Evolutionary conservation across 2,329 filamentous ascomycete species (phyloP).

Genomic region (Botrytis hyacinthi): DNA sequence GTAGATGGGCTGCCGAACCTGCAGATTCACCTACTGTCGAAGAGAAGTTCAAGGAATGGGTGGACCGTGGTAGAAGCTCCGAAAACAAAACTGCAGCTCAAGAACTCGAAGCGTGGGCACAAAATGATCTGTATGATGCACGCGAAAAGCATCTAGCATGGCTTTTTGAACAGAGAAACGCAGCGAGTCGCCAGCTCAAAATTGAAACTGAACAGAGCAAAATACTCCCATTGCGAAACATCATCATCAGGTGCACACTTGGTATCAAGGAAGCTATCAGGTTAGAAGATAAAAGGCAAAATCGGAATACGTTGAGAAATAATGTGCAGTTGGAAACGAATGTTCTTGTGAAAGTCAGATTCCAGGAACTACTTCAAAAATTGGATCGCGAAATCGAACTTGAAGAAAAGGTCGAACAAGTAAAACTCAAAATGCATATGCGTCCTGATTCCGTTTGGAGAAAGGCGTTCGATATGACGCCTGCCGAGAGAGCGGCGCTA

Average conservation of each 20-base stretch:
- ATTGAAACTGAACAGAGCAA: background rate
- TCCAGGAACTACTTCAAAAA: background rate
- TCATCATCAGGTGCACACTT: background rate
- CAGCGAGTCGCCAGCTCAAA: background rate
- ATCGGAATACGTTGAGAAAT: background rate
- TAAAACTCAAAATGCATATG: background rate
- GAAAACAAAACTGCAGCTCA: background rate
- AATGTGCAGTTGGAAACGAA: background rate
- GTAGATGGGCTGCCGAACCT: background rate
- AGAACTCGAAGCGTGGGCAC: no score
- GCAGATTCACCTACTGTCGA: background rate
- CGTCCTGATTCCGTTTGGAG: background rate
- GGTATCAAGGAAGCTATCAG: background rate
- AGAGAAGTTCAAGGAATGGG: background rate
- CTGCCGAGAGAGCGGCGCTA: background rate
- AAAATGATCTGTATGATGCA: background rate
- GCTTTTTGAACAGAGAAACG: background rate
- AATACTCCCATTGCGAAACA: background rate
- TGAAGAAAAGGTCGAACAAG: background rate
- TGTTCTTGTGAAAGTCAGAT: background rate
- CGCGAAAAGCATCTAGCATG: background rate
- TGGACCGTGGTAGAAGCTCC: background rate
- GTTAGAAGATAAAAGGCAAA: background rate
- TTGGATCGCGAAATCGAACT: background rate
- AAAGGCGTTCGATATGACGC: background rate